Evolutionary conservation across 768 basidiomycete genomes (phyloP), one percentile per base, ranked within the genome.

Genomic region (Podaxis sp.): DNA sequence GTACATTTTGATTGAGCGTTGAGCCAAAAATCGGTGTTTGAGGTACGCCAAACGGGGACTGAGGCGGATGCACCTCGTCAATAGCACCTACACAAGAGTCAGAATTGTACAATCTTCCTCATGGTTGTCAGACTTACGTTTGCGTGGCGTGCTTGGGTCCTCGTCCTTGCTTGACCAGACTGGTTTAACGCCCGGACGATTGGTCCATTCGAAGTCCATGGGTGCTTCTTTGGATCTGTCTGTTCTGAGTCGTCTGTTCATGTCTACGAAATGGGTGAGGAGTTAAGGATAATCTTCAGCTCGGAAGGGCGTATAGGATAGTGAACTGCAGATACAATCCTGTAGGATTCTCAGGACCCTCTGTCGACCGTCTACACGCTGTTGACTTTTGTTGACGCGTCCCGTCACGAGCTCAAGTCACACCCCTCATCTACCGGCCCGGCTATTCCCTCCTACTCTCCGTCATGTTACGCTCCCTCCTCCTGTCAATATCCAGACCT

Each of bases 121-220:
- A 38, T 11, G 17, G 54, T 41, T 55, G 36, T 56, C 40, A 58
- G 22, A 76, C 85, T 69, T 77, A 92, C 90, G 87, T 83, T 92
- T 92, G 69, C 80, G 79, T 37, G 87, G 82, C 25, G 85, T 82
- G 67, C 73, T 79, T n/a, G 78, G 70, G 54, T 84, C 81, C 25
- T 84, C 81, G 22, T 65, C 59, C 24, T 69, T 61, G 17, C 67
- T 64, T 36, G 81, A 82, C 90, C 89, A 91, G 2, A 80, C 83
- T 2, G 87, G 85, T 69, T 78, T 84, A 60, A 79, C 74, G 40
- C 74, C 71, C 59, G 84, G 81, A 25, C 91, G 82, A 66, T 86
- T 85, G 8, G 91, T 93, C 78, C 88, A 93, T 71, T 93, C 86
- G 74, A 87, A 94, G 74, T 94, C 92, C 93, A 94, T 94, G 3